phyloP scores from a whole-genome alignment of 31 red algal species.

The Asparagopsis taxiformis region DNA sequence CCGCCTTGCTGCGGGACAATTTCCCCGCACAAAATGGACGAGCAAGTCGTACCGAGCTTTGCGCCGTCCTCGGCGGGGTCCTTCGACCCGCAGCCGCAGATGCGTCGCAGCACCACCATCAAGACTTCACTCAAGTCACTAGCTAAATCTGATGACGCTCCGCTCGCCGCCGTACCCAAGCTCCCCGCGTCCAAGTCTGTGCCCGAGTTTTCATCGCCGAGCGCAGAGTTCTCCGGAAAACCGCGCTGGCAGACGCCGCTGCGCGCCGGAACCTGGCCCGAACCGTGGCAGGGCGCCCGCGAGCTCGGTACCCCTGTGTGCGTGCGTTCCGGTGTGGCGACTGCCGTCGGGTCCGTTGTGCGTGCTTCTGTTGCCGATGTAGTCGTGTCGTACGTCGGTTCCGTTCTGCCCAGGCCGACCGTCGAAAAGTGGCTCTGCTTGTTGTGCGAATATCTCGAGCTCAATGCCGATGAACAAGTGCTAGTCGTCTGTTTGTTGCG shows the following conservation, averaged over 20 bases:
- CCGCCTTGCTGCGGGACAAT: not conserved
- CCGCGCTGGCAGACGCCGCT: slow-evolving; percentile 78
- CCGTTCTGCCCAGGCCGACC: slow-evolving; percentile 54
- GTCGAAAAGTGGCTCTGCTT: slow-evolving; percentile 94
- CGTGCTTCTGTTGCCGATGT: slow-evolving; percentile 64
- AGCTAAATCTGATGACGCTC: slow-evolving; percentile 7
- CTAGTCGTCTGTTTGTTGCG: slow-evolving; percentile 72
- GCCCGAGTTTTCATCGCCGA: slow-evolving; percentile 5
- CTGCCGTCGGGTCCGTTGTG: slow-evolving; percentile 30
- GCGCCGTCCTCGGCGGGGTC: not conserved
- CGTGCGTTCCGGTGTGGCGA: slow-evolving; percentile 24
- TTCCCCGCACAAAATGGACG: slow-evolving; percentile 26
- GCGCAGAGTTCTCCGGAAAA: slow-evolving; percentile 35
- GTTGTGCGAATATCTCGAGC: slow-evolving; percentile 83
- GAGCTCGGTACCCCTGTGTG: slow-evolving; percentile 34
- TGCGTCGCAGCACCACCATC: slow-evolving; percentile 15
- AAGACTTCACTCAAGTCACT: slow-evolving; percentile 8
- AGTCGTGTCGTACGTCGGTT: slow-evolving; percentile 54
- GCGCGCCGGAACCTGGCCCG: slow-evolving; percentile 49
- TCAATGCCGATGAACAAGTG: slow-evolving; percentile 83
- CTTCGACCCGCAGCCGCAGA: not conserved
- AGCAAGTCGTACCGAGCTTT: slow-evolving; percentile 59
- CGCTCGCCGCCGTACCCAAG: not conserved
- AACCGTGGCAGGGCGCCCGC: slow-evolving; percentile 69
- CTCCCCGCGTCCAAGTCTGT: slow-evolving; percentile 5